These are phyloP conservation scores for Onygenales sp. DNA, from an alignment of 2,329 filamentous ascomycete species.

Conservation along the genomic window DNA sequence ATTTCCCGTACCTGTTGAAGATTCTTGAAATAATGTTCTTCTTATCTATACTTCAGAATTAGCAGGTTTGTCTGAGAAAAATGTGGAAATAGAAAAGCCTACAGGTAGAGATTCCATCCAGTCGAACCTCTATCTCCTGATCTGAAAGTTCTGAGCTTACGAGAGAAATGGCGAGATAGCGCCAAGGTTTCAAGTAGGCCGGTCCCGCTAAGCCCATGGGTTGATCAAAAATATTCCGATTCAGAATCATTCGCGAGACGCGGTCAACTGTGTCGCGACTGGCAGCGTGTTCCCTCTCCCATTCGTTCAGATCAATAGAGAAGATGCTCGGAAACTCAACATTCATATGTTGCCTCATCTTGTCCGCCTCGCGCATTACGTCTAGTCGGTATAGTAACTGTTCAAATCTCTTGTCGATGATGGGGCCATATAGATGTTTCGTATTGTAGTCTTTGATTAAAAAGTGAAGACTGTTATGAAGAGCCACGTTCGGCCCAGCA, in stretches of 20 bases:
- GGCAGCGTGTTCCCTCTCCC: neutral
- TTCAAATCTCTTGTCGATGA: neutral
- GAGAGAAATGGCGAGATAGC: neutral
- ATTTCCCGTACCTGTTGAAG: no score
- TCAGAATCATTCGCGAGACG: neutral
- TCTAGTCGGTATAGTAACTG: neutral
- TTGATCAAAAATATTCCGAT: neutral
- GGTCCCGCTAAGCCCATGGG: neutral
- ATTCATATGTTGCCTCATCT: neutral
- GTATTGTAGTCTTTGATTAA: neutral
- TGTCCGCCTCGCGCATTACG: neutral
- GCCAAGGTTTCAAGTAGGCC: neutral
- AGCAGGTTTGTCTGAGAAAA: no score
- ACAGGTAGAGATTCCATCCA: no score
- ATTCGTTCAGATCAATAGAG: neutral
- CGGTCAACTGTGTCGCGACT: no score
- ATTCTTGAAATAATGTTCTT: no score
- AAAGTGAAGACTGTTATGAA: neutral
- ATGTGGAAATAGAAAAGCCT: no score
- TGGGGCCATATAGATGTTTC: neutral
- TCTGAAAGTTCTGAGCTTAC: no score
- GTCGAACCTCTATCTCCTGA: no score
- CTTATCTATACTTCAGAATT: no score
- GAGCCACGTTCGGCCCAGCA: neutral
- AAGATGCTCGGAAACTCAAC: neutral